phyloP scores from a whole-genome alignment of 2,329 filamentous ascomycete species.

The Bisporella sp. region DNA sequence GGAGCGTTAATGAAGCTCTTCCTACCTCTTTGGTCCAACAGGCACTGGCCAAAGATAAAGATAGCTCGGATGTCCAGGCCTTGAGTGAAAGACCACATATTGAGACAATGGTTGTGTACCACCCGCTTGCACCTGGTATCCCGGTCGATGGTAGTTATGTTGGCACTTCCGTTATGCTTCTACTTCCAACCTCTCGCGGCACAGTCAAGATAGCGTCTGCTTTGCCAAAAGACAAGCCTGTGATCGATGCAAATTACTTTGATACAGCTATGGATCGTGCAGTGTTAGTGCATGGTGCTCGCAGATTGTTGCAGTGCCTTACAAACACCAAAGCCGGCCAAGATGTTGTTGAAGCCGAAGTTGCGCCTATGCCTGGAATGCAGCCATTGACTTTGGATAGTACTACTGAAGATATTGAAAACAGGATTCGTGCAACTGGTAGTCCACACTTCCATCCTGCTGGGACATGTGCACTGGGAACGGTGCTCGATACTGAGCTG shows the following conservation, averaged over 20 bases:
- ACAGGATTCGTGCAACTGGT: background rate
- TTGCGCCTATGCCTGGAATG: constrained; percentile 1
- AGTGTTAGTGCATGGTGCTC: background rate
- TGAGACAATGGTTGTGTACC: background rate
- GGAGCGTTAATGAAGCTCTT: too few relatives aligned
- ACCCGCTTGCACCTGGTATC: background rate
- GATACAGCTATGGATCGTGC: background rate
- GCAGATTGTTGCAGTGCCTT: background rate
- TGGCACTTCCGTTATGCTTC: constrained; percentile 2
- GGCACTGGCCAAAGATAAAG: too few relatives aligned
- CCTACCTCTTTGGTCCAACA: too few relatives aligned
- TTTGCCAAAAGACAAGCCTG: background rate
- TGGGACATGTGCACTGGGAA: constrained; percentile 40
- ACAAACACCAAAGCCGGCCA: constrained; percentile 3
- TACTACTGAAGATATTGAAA: constrained; percentile 6
- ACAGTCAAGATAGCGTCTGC: background rate
- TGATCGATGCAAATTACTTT: constrained; percentile 4
- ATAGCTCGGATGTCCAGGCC: too few relatives aligned
- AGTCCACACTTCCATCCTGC: constrained; percentile 11
- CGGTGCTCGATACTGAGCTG: constrained; percentile 49
- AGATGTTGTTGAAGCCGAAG: background rate
- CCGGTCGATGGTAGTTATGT: constrained; percentile 7
- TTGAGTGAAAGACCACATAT: background rate
- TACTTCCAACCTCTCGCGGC: constrained; percentile 10
- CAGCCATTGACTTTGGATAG: background rate